These are phyloP conservation scores for Hordeum marinum DNA, from an alignment of 176 grass and related monocot species.

Conservation along the genomic window DNA sequence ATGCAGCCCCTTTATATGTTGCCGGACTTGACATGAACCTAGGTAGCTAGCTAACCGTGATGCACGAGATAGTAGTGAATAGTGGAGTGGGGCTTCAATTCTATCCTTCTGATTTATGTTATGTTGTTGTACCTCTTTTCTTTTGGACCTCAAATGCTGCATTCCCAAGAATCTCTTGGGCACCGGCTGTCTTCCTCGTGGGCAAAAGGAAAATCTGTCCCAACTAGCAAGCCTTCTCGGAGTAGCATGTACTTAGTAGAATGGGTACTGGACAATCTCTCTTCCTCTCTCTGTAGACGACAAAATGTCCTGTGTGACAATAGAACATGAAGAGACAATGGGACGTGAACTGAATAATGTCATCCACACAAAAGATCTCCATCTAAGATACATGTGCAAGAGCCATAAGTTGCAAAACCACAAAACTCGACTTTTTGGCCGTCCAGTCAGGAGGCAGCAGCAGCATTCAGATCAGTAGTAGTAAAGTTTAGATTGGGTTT, in stretches of 20 bases:
- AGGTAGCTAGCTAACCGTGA: not conserved
- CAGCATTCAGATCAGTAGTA: not conserved
- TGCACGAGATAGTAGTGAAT: not conserved
- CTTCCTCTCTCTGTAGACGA: not conserved
- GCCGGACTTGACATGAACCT: not conserved
- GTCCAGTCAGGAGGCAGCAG: conserved; percentile 42
- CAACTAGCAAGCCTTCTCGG: not conserved
- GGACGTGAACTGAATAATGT: not conserved
- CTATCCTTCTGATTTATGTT: not conserved
- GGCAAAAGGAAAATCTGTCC: conserved; percentile 24
- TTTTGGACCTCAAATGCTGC: conserved; percentile 1
- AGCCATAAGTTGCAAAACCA: not conserved
- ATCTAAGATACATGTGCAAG: not conserved
- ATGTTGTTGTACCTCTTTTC: not conserved
- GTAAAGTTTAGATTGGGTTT: not conserved
- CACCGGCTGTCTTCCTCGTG: not conserved
- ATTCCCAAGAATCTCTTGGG: conserved; percentile 21
- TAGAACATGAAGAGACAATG: not conserved
- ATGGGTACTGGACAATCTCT: not conserved
- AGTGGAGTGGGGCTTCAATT: not conserved
- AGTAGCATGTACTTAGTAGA: not conserved
- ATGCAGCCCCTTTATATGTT: not conserved
- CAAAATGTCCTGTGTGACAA: conserved; percentile 15
- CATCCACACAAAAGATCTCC: not conserved
- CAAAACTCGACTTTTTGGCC: conserved; percentile 20